Percentiles rank a stretch among this genome's conserved stretches.
Conservation (phyloP, 805 yeast species). For the Lipomyces kockii region DNA sequence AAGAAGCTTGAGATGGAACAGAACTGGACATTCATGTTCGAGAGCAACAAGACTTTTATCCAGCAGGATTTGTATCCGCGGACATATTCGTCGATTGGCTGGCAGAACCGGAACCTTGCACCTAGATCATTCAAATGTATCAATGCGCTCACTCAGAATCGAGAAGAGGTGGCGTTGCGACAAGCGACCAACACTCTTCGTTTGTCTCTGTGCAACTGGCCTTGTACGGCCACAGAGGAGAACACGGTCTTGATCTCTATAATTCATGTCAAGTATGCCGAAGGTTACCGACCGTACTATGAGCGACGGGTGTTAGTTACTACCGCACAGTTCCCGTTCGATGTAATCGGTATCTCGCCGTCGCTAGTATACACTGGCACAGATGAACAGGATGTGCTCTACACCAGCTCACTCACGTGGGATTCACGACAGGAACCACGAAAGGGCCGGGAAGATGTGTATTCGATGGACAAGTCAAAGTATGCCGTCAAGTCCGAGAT, state of each 20-base stretch:
- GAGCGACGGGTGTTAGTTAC: conserved; percentile 34
- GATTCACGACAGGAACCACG: conserved; percentile 32
- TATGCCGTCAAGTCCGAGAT: conserved; percentile 19
- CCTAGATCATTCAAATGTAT: conserved; percentile 32
- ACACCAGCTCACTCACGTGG: conserved; percentile 30
- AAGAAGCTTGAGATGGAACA: conserved; percentile 25
- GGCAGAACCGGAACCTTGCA: conserved; percentile 33
- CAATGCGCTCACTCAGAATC: conserved; percentile 16
- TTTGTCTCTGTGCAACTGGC: conserved; percentile 34
- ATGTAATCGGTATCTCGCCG: conserved; percentile 33
- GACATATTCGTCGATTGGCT: conserved; percentile 24
- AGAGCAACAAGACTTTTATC: conserved; percentile 29
- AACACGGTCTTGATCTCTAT: conserved; percentile 35
- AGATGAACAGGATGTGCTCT: conserved; percentile 28
- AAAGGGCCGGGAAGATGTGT: conserved; percentile 25
- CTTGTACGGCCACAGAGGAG: conserved; percentile 34
- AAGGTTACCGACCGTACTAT: conserved; percentile 34
- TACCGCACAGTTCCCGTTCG: conserved; percentile 32
- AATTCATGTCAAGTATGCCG: conserved; percentile 32
- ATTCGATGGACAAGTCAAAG: conserved; percentile 8
- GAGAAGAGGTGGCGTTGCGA: conserved; percentile 21
- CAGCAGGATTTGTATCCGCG: conserved; percentile 34
- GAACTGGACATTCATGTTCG: conserved; percentile 34
- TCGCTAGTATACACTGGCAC: conserved; percentile 31
- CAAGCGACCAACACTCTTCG: conserved; percentile 35